These are phyloP conservation scores for Vairimorpha apis DNA, from an alignment of 371 early-diverging fungal species.

Conservation along the genomic window DNA sequence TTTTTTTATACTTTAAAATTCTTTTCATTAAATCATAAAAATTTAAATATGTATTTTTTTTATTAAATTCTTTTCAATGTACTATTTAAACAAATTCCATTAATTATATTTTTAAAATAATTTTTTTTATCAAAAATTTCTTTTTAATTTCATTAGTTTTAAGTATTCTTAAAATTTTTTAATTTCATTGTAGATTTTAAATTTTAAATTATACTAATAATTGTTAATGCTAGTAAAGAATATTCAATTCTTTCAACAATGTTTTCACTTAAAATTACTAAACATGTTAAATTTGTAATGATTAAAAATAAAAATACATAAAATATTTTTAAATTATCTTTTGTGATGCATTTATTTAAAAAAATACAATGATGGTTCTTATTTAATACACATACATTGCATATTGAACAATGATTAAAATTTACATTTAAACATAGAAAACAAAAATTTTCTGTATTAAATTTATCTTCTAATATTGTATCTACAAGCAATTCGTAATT, in stretches of 20 bases:
- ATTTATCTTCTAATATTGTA: conserved; percentile 14
- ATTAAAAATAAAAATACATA: background rate
- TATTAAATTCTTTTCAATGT: too few species aligned
- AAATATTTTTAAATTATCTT: background rate
- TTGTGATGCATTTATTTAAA: conserved; percentile 34
- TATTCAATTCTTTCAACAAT: background rate
- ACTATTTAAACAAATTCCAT: too few species aligned
- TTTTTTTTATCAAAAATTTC: too few species aligned
- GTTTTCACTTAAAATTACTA: background rate
- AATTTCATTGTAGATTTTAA: too few species aligned
- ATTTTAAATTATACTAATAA: too few species aligned
- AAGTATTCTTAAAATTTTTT: too few species aligned
- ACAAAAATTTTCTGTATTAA: conserved; percentile 30
- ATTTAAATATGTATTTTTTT: too few species aligned
- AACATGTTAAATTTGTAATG: background rate
- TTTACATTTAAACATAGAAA: conserved; percentile 35
- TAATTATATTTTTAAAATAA: too few species aligned
- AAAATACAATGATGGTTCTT: conserved; percentile 43
- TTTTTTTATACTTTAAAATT: too few species aligned
- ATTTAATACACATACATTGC: conserved; percentile 27
- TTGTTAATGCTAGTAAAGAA: background rate
- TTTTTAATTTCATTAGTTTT: too few species aligned
- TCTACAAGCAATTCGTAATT: conserved; percentile 16
- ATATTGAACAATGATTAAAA: conserved; percentile 34
- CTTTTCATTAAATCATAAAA: too few species aligned